Evolutionary conservation across 768 basidiomycete species (phyloP).

Genomic region (Lentinus brumalis): DNA sequence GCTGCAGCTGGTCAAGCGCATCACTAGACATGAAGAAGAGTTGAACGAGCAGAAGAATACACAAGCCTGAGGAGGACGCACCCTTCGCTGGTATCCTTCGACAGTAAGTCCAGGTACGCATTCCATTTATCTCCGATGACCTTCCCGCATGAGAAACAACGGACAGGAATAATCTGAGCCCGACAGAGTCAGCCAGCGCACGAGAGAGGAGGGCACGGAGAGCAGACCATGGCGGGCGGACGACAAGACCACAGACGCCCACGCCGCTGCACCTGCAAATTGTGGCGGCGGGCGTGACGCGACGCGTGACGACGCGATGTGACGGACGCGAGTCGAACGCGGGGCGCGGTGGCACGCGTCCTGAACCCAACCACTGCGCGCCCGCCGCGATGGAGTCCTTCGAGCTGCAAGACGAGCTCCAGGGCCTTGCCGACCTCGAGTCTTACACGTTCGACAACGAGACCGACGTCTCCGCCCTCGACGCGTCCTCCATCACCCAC

Average conservation of each 20-base stretch:
- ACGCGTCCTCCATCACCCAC: slow-evolving; percentile 41
- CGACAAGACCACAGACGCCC: background rate
- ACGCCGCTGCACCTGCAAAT: background rate
- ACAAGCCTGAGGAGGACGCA: slow-evolving; percentile 41
- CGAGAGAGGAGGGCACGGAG: background rate
- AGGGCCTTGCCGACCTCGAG: slow-evolving; percentile 56
- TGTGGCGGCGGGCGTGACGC: background rate
- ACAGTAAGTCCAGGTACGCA: slow-evolving; percentile 78
- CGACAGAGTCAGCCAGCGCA: background rate
- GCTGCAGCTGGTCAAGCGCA: slow-evolving; percentile 83
- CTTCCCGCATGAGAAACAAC: slow-evolving; percentile 96
- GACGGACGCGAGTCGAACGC: slow-evolving; percentile 19
- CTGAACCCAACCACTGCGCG: background rate
- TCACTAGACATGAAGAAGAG: slow-evolving; percentile 52
- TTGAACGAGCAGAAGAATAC: background rate
- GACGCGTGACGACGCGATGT: slow-evolving; percentile 18
- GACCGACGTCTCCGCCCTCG: slow-evolving; percentile 60
- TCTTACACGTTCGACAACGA: slow-evolving; percentile 71
- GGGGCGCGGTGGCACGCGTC: background rate
- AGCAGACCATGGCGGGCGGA: slow-evolving; percentile 6
- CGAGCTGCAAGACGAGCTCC: slow-evolving; percentile 79
- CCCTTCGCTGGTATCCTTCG: slow-evolving; percentile 87
- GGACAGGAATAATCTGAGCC: slow-evolving; percentile 88
- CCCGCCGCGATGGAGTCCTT: slow-evolving; percentile 42
- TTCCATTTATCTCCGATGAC: slow-evolving; percentile 98